Evolutionary conservation across 768 basidiomycete species (phyloP).

Genomic region (Suillus tomentosus): DNA sequence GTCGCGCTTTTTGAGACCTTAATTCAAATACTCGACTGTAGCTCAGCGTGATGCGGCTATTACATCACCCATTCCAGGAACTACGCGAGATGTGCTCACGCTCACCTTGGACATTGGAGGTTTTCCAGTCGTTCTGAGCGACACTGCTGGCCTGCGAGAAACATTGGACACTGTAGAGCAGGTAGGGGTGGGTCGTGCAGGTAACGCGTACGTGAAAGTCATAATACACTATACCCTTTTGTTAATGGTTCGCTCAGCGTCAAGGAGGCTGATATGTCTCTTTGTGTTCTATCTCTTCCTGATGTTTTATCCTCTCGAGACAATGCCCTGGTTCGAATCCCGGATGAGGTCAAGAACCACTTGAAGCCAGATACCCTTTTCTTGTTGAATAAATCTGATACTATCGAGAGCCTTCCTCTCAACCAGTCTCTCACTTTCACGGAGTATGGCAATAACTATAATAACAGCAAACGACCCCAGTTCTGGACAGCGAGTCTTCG

Average conservation of each 20-base stretch:
- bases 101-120: constrained; percentile 88
- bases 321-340: constrained; percentile 34
- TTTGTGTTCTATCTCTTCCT: constrained; percentile 82
- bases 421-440: constrained; percentile 4
- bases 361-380: constrained; percentile 62
- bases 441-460: not conserved
- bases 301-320: constrained; percentile 32
- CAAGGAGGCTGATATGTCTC: constrained; percentile 61
- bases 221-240: not conserved
- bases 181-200: constrained; percentile 80
- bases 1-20: not conserved
- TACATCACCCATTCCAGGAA: constrained; percentile 84
- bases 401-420: constrained; percentile 29
- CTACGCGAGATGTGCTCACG: constrained; percentile 86
- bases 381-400: constrained; percentile 80
- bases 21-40: constrained; percentile 28
- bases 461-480: not conserved
- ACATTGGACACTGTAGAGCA: constrained; percentile 66
- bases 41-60: constrained; percentile 89
- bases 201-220: constrained; percentile 53
- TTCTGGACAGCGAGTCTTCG: constrained; percentile 68
- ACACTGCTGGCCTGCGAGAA: constrained; percentile 82
- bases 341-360: constrained; percentile 49
- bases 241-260: constrained; percentile 46
- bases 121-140: constrained; percentile 75